Evolutionary conservation across 2,329 filamentous ascomycete genomes (phyloP).

Genomic region (Alternaria incomplexa): DNA sequence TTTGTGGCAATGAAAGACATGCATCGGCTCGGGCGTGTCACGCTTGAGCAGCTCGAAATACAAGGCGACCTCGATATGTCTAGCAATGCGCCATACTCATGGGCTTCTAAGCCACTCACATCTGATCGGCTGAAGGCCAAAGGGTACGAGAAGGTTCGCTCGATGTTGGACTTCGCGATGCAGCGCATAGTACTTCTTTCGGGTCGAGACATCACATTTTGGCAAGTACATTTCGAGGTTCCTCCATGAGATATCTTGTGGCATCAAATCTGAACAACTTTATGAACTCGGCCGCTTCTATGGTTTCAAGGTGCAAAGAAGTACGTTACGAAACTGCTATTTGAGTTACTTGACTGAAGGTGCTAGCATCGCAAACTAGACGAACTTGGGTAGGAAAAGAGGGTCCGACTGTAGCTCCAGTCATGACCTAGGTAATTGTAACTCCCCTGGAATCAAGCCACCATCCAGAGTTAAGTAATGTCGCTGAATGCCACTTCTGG

Average conservation of each 20-base stretch:
- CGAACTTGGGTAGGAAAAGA: not conserved
- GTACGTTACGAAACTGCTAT: not conserved
- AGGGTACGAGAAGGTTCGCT: not conserved
- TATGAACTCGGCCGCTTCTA: not conserved
- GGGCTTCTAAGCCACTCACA: not conserved
- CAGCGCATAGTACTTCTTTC: not conserved
- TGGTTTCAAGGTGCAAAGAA: not conserved
- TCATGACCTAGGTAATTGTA: not conserved
- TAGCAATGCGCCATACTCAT: not conserved
- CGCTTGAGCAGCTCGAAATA: not conserved
- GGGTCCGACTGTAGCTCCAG: not conserved
- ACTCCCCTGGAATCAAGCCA: not conserved
- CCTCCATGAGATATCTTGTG: not conserved
- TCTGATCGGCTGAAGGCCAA: not conserved
- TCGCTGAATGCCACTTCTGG: not conserved
- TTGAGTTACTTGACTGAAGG: not conserved
- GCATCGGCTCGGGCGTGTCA: not conserved
- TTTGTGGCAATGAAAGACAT: not conserved
- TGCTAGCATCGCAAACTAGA: not conserved
- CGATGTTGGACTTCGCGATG: not conserved
- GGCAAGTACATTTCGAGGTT: not conserved
- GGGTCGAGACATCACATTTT: not conserved
- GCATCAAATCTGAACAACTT: not conserved
- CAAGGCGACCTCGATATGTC: not conserved
- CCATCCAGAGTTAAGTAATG: not conserved